Evolutionary conservation across 495 filamentous ascomycete genomes (phyloP), one percentile per base, ranked within the genome.

Genomic region (Collariella sp.): DNA sequence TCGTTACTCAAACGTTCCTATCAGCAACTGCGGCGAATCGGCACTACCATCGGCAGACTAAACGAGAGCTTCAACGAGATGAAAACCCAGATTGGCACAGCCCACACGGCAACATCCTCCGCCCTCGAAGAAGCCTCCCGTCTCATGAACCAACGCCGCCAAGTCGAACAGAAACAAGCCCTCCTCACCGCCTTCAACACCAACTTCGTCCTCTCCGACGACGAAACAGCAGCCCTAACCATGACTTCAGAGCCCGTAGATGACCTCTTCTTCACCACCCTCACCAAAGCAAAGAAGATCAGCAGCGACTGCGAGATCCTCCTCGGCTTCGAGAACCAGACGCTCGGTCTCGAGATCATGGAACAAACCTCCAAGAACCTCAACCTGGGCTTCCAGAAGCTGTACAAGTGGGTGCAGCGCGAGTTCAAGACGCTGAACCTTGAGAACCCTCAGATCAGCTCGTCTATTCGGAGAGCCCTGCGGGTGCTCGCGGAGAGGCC

Each of bases 371-470:
- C 88, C 12, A 83, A 84, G 51, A 81, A 87, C 36, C 79, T 99
- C n/a, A 93, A 95, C 65, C 78, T 78, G 12, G 91, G 87, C 12
- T 97, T 94, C 64, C 91, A 97, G 68, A 97, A 96, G 67, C 76
- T 97, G 10, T 95, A 91, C 67, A 79, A 84, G 56, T 97, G 94
- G 94, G 85, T 95, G 9, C 90, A 96, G 67, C 82, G 84, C 31
- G 91, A 97, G 62, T 90, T 98, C 73, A 91, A 91, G 66, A 83
- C 84, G 1, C 70, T 97, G 42, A 94, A 96, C 65, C 78, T 99
- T 12, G 94, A 97, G 66, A 95, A 90, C 63, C 91, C 91, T 4
- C 89, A 95, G 54, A 90, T 98, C 58, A 91, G 84, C 61, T 80
- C 86, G 26, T 80, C 89, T 11, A 90, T 98, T 38, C 80, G 91